Percentiles rank a stretch among this genome's conserved stretches.
phyloP scores from a whole-genome alignment of 2,329 filamentous ascomycete species.

The Fusarium foetens region DNA sequence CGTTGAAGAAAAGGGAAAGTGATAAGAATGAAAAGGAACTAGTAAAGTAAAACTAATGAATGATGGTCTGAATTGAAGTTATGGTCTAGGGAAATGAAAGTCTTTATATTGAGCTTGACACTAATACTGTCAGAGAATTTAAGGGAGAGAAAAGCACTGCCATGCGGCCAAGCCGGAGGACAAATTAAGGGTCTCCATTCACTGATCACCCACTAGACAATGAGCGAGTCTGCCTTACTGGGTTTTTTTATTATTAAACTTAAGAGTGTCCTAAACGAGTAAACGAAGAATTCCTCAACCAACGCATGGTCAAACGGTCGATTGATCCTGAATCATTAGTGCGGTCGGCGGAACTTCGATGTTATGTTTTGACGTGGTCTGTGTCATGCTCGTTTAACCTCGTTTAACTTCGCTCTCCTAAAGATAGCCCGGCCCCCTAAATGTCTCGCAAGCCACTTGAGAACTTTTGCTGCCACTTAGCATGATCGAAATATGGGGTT shows the following conservation, averaged over 20 bases:
- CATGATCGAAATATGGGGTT: neutral
- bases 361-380: neutral
- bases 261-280: neutral
- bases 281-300: neutral
- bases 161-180: neutral
- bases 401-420: neutral
- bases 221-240: neutral
- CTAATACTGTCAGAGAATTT: neutral
- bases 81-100: neutral
- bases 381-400: slow-evolving; percentile 2
- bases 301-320: neutral
- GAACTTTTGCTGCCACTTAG: neutral
- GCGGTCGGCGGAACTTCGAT: neutral
- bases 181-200: neutral
- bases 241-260: neutral
- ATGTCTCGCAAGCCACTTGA: neutral
- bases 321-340: neutral
- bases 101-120: neutral
- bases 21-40: neutral
- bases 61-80: rapidly evolving
- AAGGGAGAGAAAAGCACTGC: neutral
- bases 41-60: neutral
- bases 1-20: rapidly evolving
- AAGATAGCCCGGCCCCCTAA: rapidly evolving
- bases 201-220: neutral